Conservation (phyloP, 2,329 filamentous ascomycete species). For the Westerdykella aurantiaca region DNA sequence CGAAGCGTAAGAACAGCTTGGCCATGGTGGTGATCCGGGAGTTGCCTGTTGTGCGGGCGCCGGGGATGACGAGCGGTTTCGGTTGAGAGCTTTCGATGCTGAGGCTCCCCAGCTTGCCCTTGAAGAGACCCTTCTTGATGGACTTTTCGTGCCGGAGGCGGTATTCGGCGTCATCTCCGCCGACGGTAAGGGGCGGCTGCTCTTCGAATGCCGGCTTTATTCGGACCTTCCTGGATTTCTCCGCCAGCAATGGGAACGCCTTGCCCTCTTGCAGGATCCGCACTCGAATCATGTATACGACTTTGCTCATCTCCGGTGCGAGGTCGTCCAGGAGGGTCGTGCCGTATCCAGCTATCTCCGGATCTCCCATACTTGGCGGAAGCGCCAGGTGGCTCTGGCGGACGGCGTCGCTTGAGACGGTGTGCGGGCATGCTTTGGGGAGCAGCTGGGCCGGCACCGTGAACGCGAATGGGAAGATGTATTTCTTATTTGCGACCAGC, state of each 20-base stretch:
- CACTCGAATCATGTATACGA: constrained; percentile 52
- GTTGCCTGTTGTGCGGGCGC: constrained; percentile 33
- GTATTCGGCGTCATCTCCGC: constrained; percentile 46
- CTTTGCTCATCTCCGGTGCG: constrained; percentile 56
- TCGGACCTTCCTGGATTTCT: constrained; percentile 52
- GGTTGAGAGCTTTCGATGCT: constrained; percentile 55
- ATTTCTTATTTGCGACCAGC: constrained; percentile 50
- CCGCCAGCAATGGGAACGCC: constrained; percentile 41
- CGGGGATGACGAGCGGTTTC: constrained; percentile 48
- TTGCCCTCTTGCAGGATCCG: constrained; percentile 40
- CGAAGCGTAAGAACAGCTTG: constrained; percentile 55
- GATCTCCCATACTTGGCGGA: constrained; percentile 58
- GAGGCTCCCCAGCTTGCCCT: constrained; percentile 54
- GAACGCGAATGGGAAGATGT: constrained; percentile 59
- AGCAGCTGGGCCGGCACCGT: constrained; percentile 57
- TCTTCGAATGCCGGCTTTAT: constrained; percentile 56
- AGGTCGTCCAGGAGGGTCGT: constrained; percentile 54
- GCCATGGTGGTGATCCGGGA: constrained; percentile 49
- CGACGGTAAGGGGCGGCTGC: constrained; percentile 53
- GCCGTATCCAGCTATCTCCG: constrained; percentile 47
- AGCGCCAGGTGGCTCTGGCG: constrained; percentile 52
- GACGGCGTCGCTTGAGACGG: constrained; percentile 46
- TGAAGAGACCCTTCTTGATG: constrained; percentile 55
- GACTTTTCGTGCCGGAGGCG: constrained; percentile 53
- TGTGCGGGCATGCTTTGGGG: constrained; percentile 54